Conservation (phyloP, 352 stramenopile species). For the Phytophthora ramorum region DNA sequence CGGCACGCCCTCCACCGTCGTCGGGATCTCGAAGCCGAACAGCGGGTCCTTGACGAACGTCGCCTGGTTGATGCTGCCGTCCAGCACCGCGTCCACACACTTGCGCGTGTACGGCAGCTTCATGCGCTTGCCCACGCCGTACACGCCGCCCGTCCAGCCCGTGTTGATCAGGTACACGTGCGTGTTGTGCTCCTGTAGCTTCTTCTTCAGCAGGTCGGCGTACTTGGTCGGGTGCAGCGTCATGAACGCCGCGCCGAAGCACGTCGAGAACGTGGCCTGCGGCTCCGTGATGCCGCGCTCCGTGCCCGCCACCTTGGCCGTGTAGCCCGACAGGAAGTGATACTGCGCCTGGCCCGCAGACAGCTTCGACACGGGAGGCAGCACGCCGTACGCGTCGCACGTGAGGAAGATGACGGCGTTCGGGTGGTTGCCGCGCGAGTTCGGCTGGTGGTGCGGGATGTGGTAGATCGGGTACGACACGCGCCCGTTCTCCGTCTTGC, state of each 20-base stretch:
- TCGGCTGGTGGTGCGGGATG: conserved; percentile 94
- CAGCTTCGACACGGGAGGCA: conserved; percentile 97
- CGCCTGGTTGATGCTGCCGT: conserved; percentile 70
- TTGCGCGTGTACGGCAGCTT: conserved; percentile 90
- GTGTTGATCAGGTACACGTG: conserved; percentile 98
- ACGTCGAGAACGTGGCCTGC: conserved; percentile 95
- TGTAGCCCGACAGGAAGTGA: conserved; percentile 99
- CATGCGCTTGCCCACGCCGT: conserved; percentile 97
- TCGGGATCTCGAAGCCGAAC: conserved; percentile 79
- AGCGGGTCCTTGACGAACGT: conserved; percentile 75
- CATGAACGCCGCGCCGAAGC: conserved; percentile 98
- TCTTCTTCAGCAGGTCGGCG: conserved; percentile 96
- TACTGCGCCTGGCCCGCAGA: conserved; percentile 96
- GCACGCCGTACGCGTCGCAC: conserved; percentile 98
- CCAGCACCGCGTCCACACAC: conserved; percentile 78
- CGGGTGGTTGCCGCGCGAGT: conserved; percentile 92
- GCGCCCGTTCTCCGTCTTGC: conserved; percentile 98
- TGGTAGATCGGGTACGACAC: conserved; percentile 99
- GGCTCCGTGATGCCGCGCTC: conserved; percentile 97
- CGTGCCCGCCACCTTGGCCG: conserved; percentile 98
- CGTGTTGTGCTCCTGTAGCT: conserved; percentile 95
- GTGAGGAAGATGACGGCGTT: conserved; percentile 98
- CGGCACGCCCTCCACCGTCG: conserved; percentile 66
- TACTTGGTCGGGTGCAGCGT: conserved; percentile 97
- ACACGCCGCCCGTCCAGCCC: conserved; percentile 96